Evolutionary conservation across 1,284 basidiomycete species (phyloP).

Genomic region (Cryptococcus sp.): DNA sequence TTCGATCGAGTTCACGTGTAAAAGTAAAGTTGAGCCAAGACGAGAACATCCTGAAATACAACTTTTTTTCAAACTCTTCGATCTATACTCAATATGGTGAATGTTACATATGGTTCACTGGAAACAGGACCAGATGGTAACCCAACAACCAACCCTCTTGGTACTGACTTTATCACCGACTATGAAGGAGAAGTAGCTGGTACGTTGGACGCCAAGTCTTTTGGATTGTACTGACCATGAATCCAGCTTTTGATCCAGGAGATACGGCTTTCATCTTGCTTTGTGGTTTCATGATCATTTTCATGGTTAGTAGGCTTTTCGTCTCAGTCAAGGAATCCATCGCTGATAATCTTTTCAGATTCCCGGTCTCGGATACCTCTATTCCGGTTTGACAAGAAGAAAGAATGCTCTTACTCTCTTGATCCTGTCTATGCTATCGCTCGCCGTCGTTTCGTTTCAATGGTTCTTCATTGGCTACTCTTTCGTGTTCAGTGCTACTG

Average conservation of each 20-base stretch:
- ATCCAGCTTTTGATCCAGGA: slow-evolving; percentile 60
- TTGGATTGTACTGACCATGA: background rate
- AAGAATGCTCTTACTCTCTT: slow-evolving; percentile 54
- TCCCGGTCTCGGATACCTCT: slow-evolving; percentile 66
- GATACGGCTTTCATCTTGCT: slow-evolving; percentile 79
- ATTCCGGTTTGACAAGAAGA: slow-evolving; percentile 76
- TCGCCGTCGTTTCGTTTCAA: slow-evolving; percentile 71
- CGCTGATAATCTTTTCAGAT: slow-evolving; percentile 49
- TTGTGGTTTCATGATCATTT: slow-evolving; percentile 69
- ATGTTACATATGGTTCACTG: slow-evolving; percentile 14
- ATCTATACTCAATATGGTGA: background rate
- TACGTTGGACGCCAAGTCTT: background rate
- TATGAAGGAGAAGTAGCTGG: slow-evolving; percentile 11
- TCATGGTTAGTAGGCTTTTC: slow-evolving; percentile 41
- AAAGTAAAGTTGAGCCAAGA: too few species aligned
- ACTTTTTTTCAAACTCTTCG: background rate
- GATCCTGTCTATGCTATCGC: slow-evolving; percentile 58
- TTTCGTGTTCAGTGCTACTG: slow-evolving; percentile 70
- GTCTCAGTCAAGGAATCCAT: background rate
- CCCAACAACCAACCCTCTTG: slow-evolving; percentile 16
- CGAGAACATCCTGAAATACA: too few species aligned
- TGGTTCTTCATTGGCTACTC: slow-evolving; percentile 87
- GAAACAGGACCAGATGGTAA: slow-evolving; percentile 6
- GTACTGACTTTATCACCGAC: slow-evolving; percentile 28
- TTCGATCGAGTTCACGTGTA: too few species aligned